Evolutionary conservation across 345 rosid genomes (phyloP), one percentile per base, ranked within the genome.

Genomic region (Lepidium sativum): DNA sequence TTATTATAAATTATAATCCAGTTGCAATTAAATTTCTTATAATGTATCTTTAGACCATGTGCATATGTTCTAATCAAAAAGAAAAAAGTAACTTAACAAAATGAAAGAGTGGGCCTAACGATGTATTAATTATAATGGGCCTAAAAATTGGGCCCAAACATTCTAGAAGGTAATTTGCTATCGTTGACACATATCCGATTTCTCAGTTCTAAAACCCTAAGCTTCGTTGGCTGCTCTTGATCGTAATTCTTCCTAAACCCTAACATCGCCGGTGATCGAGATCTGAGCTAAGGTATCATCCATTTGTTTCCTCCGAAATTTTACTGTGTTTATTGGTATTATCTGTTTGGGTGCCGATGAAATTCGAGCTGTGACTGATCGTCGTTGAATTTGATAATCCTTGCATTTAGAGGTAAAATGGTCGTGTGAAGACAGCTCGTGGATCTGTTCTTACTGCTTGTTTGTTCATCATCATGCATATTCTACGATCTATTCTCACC

Each of bases 191-290:
- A 41, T 11, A 27, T 39, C 41, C 9, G 17, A 31, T 31, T 18
- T 31, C n/a, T 31, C 37, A 42, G 5, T 64, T 64, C 53, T 56
- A 64, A 65, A 72, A 49, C 70, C 65, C 70, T 57, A 48, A 54
- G 54, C 25, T 64, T 65, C 37, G 53, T n/a, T 39, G 53, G 23
- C 59, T 31, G 59, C 54, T 65, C 54, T 32, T 32, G 71, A 59
- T 65, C 67, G 61, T 51, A 61, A 42, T 51, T 43, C 29, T 55
- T 54, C 45, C 59, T 47, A 54, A 71, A 63, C 65, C 65, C 75
- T 39, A 31, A 9, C 64, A 37, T 73, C 77, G 63, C 57, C 71
- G 67, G 60, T 25, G 67, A 58, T 10, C 9, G 0, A 32, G 57
- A 63, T 11, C 74, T 55, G 21, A 71, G 27, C 52, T 20, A 14